phyloP scores from a whole-genome alignment of 2,329 filamentous ascomycete genomes.

The Chrysoporthe cubensis region DNA sequence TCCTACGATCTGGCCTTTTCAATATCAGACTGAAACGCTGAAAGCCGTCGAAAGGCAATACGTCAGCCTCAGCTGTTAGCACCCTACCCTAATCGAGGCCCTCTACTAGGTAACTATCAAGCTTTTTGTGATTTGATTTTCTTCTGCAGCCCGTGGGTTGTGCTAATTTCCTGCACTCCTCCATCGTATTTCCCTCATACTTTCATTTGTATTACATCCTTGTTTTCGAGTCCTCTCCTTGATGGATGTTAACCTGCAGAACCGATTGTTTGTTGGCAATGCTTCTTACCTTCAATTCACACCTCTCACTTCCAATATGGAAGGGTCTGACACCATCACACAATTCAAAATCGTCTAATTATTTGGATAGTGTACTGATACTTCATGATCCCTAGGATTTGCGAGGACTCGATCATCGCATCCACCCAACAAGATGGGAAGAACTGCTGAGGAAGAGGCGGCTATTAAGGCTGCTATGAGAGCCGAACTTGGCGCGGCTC shows the following conservation, averaged over 20 bases:
- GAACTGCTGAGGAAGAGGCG: conserved; percentile 4
- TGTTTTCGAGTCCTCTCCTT: not conserved
- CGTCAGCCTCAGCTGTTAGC: not conserved
- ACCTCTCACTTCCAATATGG: not conserved
- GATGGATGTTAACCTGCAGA: not conserved
- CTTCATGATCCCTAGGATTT: not conserved
- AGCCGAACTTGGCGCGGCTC: conserved; percentile 36
- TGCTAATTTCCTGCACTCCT: not conserved
- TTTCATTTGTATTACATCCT: not conserved
- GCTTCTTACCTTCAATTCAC: not conserved
- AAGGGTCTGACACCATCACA: not conserved
- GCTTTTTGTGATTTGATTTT: not conserved
- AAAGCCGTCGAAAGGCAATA: too few species aligned
- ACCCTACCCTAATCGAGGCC: not conserved
- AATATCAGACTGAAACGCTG: too few species aligned
- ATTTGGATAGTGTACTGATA: not conserved
- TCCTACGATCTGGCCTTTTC: not conserved
- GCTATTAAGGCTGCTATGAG: conserved; percentile 20
- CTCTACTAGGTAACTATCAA: not conserved
- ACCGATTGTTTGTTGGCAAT: not conserved
- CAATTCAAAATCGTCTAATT: not conserved
- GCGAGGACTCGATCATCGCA: not conserved
- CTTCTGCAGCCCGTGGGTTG: not conserved
- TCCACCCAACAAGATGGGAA: not conserved
- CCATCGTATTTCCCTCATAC: not conserved